Conservation (phyloP, 768 basidiomycete species). For the Lactarius vividus region DNA sequence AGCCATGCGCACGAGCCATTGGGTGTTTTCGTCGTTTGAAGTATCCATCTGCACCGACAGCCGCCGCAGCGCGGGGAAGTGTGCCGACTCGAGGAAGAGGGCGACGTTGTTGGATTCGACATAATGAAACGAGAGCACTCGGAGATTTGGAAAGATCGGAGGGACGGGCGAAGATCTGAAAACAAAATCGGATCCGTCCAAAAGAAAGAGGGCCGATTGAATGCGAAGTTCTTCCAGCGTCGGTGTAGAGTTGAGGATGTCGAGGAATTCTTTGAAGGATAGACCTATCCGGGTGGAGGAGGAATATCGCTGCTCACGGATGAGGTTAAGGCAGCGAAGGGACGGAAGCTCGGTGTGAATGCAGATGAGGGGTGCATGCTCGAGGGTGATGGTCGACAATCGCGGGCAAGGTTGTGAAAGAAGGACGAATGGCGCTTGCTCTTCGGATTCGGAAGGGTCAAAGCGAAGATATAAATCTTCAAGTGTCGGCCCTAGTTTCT, state of each 20-base stretch:
- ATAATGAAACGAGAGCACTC: constrained; percentile 28
- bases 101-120: constrained; percentile 34
- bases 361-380: constrained; percentile 33
- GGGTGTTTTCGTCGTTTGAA: constrained; percentile 32
- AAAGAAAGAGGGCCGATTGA: constrained; percentile 30
- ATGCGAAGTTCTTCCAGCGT: constrained; percentile 32
- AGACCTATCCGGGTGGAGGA: constrained; percentile 30
- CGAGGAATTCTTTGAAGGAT: constrained; percentile 32
- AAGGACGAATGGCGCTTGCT: constrained; percentile 30
- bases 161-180: constrained; percentile 28
- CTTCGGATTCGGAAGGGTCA: constrained; percentile 31
- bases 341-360: constrained; percentile 31
- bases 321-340: constrained; percentile 30
- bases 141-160: constrained; percentile 29
- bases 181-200: constrained; percentile 31
- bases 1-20: constrained; percentile 33
- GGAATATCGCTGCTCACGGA: constrained; percentile 32
- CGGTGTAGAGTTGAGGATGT: constrained; percentile 24
- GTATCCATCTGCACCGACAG: constrained; percentile 33
- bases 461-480: constrained; percentile 34
- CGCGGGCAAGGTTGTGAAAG: constrained; percentile 32
- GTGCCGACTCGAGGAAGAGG: constrained; percentile 33
- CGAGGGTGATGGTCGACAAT: constrained; percentile 31
- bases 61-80: constrained; percentile 29
- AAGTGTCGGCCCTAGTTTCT: constrained; percentile 31